Conservation (phyloP, 805 yeast species). For the Saccharomycopsis amapae region DNA sequence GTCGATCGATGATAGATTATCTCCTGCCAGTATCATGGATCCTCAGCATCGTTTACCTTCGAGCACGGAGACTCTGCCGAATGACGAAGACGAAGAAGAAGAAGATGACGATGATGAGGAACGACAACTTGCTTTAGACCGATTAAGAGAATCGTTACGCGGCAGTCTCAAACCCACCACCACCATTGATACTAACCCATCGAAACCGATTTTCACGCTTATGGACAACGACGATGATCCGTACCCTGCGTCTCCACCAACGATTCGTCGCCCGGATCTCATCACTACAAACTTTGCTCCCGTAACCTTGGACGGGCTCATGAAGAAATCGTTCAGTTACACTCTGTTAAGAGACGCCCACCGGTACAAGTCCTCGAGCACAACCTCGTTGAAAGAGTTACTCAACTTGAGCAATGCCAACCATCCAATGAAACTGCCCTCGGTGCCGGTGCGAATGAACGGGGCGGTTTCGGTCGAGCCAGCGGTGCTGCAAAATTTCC, state of each 20-base stretch:
- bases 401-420: slow-evolving; percentile 3
- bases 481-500: slow-evolving; percentile 7
- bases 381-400: slow-evolving; percentile 7
- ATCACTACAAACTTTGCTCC: no score
- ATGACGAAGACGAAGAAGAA: slow-evolving; percentile 4
- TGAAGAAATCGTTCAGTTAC: slow-evolving; percentile 13
- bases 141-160: slow-evolving; percentile 14
- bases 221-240: neutral
- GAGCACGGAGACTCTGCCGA: no score
- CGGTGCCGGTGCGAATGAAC: slow-evolving; percentile 1
- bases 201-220: neutral
- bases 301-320: no score
- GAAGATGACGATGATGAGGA: slow-evolving; percentile 6
- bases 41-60: no score
- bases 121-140: slow-evolving; percentile 7
- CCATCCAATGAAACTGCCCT: neutral
- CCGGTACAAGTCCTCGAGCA: neutral
- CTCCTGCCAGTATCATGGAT: no score
- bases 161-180: neutral
- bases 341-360: slow-evolving; percentile 3
- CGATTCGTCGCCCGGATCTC: no score
- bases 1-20: neutral
- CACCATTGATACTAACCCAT: neutral
- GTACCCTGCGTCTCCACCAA: no score
- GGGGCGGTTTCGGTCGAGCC: slow-evolving; percentile 14